phyloP scores from a whole-genome alignment of 2,329 filamentous ascomycete species.

The Epichloe sylvatica region DNA sequence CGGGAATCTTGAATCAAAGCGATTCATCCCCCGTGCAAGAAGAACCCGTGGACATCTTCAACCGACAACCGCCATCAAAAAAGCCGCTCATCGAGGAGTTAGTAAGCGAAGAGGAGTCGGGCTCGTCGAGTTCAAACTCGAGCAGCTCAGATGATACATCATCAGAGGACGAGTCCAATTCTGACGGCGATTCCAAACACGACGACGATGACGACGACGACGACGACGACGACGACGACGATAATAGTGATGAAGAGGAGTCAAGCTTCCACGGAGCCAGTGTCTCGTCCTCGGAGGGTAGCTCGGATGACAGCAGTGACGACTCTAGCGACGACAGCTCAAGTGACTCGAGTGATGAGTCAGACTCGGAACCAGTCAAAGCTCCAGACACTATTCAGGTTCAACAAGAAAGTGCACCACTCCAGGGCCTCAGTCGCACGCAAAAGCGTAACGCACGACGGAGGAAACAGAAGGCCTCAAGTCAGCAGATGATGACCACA shows the following conservation, averaged over 20 bases:
- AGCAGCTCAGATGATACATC: conserved; percentile 8
- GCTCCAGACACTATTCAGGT: not conserved
- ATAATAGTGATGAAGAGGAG: not conserved
- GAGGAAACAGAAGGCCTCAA: conserved; percentile 21
- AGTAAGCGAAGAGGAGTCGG: conserved; percentile 1
- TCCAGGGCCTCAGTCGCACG: conserved; percentile 27
- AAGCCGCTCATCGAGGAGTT: conserved; percentile 17
- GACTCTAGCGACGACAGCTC: conserved; percentile 11
- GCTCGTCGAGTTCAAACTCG: not conserved
- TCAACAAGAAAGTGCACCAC: conserved; percentile 9
- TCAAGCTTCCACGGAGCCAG: not conserved
- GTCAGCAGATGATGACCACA: not conserved
- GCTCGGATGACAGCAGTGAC: conserved; percentile 4
- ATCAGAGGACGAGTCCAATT: not conserved
- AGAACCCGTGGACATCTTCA: not conserved
- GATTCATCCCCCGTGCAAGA: not conserved
- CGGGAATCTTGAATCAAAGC: conserved; percentile 5
- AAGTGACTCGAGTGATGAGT: conserved; percentile 8
- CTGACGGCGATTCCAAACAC: not conserved
- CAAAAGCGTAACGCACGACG: conserved; percentile 39
- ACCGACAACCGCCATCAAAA: conserved; percentile 2
- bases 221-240: not conserved
- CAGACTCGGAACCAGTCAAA: conserved; percentile 9
- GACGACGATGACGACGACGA: not conserved
- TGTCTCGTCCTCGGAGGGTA: not conserved